Base-by-base conservation (phyloP, 208 protist genomes). In the Trypanosomatidae sp. region DNA sequence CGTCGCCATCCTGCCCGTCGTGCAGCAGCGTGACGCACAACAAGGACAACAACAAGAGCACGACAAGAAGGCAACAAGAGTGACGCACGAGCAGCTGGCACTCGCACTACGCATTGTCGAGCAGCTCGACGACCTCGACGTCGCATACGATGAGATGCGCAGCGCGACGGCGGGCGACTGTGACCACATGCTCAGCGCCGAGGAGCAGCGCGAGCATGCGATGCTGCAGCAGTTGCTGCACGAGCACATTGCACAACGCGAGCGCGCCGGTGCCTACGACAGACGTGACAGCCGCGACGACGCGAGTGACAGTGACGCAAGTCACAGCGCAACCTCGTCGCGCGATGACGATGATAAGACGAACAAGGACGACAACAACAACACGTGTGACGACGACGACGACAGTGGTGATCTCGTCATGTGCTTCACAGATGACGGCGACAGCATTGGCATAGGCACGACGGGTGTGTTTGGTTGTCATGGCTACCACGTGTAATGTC, bases 361-460 rank as follows among this genome's bases (percentile, higher is more conserved):
- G 4, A 45, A 60, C n/a, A 50, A 45, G 28, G 48, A 46, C 16
- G 45, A 62, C 24, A 46, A 39, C 23, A n/a, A n/a, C n/a, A n/a
- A n/a, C n/a, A n/a, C n/a, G n/a, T n/a, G n/a, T n/a, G 33, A 35
- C 27, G 49, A 53, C 16, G 61, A 59, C n/a, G 54, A 56, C 7
- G 63, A 51, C 1, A 54, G 49, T 7, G 51, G 73, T 5, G 82
- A 91, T 35, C 57, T 91, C 18, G 77, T 76, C 18, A 91, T 91
- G 74, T 77, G 67, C 46, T 91, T 91, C 49, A 68, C 59, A 24
- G 15, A 51, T 0, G n/a, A 55, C 6, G 82, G 82, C 4, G 63
- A 76, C 10, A 71, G 67, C 32, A 41, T 85, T 27, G 71, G 74
- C 15, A 81, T 91, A 22, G 82, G 82, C 37, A 72, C 73, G 0